Evolutionary conservation across 768 basidiomycete species (phyloP).

Genomic region (Agrocybe praecox): DNA sequence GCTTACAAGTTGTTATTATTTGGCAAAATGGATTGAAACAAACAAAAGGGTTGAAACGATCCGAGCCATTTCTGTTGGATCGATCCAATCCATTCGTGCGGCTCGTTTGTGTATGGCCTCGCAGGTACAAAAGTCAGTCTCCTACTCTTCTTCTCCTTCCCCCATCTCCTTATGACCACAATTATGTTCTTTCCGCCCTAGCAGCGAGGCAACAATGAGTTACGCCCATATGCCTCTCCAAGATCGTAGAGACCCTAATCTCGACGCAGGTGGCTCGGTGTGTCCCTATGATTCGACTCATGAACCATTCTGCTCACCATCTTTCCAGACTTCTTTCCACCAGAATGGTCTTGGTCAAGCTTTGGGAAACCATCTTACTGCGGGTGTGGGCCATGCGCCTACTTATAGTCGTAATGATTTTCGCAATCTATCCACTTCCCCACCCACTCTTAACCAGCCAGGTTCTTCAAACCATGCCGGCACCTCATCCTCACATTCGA

Average conservation of each 20-base stretch:
- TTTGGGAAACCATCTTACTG: constrained; percentile 52
- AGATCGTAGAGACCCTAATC: constrained; percentile 55
- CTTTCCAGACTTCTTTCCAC: constrained; percentile 51
- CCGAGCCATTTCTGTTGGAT: constrained; percentile 13
- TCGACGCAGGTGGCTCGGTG: constrained; percentile 60
- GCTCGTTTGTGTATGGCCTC: constrained; percentile 42
- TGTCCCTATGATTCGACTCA: constrained; percentile 25
- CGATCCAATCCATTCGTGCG: constrained; percentile 16
- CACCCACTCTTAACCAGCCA: constrained; percentile 39
- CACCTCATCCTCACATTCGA: constrained; percentile 35
- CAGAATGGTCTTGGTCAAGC: constrained; percentile 64
- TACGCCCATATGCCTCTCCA: constrained; percentile 58
- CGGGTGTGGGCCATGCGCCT: constrained; percentile 25
- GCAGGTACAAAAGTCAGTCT: constrained; percentile 40
- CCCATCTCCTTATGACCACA: background rate
- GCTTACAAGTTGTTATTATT: constrained; percentile 6
- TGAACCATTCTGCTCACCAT: constrained; percentile 12
- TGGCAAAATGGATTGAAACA: constrained; percentile 18
- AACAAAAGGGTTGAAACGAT: constrained; percentile 24
- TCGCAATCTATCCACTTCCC: constrained; percentile 41
- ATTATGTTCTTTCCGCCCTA: constrained; percentile 18
- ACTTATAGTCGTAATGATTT: constrained; percentile 33
- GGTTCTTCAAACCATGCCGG: constrained; percentile 26
- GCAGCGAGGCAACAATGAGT: constrained; percentile 61
- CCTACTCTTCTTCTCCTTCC: background rate